Evolutionary conservation across 164 flowering plant species (phyloP), one percentile per base, ranked within the genome.

Genomic region (Chimonanthus salicifolius): DNA sequence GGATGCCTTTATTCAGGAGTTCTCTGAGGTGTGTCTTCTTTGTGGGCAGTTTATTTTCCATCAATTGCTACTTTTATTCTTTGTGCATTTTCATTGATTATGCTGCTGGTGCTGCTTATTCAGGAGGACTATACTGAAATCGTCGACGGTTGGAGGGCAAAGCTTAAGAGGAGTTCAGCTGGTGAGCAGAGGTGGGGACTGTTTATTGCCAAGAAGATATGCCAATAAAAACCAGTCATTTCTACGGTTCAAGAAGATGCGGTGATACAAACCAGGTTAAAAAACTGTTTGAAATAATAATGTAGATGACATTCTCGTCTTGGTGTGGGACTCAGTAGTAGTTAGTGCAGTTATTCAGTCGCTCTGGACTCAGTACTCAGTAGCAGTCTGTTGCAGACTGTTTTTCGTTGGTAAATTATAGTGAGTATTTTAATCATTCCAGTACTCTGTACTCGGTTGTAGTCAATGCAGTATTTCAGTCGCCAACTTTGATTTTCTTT

Each of bases 141-240:
- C 15, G 92, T 93, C 47, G 88, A 77, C 47, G 98, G 99, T 48
- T 95, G 99, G 99, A 92, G 87, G 75, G 84, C 93, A 15, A 95
- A 95, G 89, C 83, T 91, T 78, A 71, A 71, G 33, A 84, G 99
- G 83, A 89, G 86, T 77, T 68, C 90, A 8, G 82, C 89, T 6
- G 99, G 99, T 2, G 97, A 94, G 83, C 99, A 94, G 87, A 77
- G 88, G 58, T 94, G 99, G 99, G 99, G 99, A 8, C 82, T 94
- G 75, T 94, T 94, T 85, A 81, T 91, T 71, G 97, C 93, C 80
- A 83, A 82, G 84, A 94, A 91, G 75, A 86, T 86, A 88, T 66
- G 68, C 33, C 33, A 33, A 66, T 54, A 13, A 54, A 54, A 13
- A 54, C 8, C 60, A 15, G 16, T 54, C 4, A 54, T 54, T 54